Conservation (phyloP, 129 eudicot genomes). For the Tanacetum coccineum region DNA sequence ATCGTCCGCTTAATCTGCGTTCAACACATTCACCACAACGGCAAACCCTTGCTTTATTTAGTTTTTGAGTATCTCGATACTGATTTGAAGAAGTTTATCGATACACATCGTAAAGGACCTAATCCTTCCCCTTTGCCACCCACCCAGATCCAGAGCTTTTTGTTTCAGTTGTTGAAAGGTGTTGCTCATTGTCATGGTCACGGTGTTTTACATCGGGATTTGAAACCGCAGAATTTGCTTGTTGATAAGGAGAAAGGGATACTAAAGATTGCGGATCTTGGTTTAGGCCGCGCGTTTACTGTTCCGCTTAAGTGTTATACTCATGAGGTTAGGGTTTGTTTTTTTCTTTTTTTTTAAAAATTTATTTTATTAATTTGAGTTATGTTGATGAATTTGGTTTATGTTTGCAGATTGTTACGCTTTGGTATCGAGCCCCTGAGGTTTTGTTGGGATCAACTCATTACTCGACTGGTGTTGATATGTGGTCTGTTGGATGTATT, state of each 20-base stretch:
- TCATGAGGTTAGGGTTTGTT: slow-evolving; percentile 45
- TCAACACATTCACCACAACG: slow-evolving; percentile 69
- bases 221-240: slow-evolving; percentile 89
- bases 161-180: slow-evolving; percentile 85
- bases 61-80: slow-evolving; percentile 93
- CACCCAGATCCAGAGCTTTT: slow-evolving; percentile 60
- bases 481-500: slow-evolving; percentile 98
- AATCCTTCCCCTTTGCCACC: slow-evolving; percentile 73
- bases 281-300: slow-evolving; percentile 81
- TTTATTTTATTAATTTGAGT: background rate
- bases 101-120: slow-evolving; percentile 78
- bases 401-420: slow-evolving; percentile 69
- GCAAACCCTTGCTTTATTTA: slow-evolving; percentile 83
- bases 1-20: slow-evolving; percentile 84
- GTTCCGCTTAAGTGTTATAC: slow-evolving; percentile 93
- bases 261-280: slow-evolving; percentile 91
- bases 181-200: slow-evolving; percentile 96
- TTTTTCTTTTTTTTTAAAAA: background rate
- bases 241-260: slow-evolving; percentile 86
- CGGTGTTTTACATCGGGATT: slow-evolving; percentile 76
- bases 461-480: slow-evolving; percentile 83
- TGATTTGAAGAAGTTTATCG: slow-evolving; percentile 88
- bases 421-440: slow-evolving; percentile 98
- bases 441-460: slow-evolving; percentile 71
- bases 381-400: background rate